Evolutionary conservation across 148 eudicot genomes (phyloP), one percentile per base, ranked within the genome.

Genomic region (Pouteria glomerata): DNA sequence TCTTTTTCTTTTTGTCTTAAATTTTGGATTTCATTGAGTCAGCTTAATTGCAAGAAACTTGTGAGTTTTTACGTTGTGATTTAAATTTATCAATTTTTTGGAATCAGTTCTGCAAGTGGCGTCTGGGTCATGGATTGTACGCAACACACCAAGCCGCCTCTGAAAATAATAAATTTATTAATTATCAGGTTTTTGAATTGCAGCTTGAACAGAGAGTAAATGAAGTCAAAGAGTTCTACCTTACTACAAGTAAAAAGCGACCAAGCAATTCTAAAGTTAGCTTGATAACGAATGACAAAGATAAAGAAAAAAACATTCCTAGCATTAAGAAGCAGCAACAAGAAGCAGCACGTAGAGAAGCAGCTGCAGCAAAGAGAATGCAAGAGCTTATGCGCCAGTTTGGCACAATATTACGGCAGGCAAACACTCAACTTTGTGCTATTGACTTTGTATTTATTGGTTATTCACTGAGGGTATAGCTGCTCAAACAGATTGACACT

Each of bases 331-430:
- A 82, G 77, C 87, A 78, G 70, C 91, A 83, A 69, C 85, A 76
- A 66, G 93, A 87, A 76, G 82, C 87, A 41, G 66, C 85, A 58
- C 75, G 76, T 45, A 82, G 72, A 78, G 89, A 88, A 72, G 76
- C 86, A 58, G 82, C 77, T 72, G 92, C 90, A 42, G 76, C 92
- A 27, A 88, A 88, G 87, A 83, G 96, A 84, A 93, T 90, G 98
- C 94, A 90, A 77, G 94, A 90, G 67, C 86, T 93, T 55, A 87
- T 93, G 83, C 96, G 92, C 59, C 94, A 88, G 58, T 90, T 90
- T 78, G 96, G 94, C 44, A 69, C 84, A 63, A 77, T 90, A 75
- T 73, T 93, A 30, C 89, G 85, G 45, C 92, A 88, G 98, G 98
- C 78, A 69, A 64, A 66, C 27, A 67, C 30, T 27, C n/a, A 48